phyloP scores from a whole-genome alignment of 768 basidiomycete genomes.

The Russula sp. region DNA sequence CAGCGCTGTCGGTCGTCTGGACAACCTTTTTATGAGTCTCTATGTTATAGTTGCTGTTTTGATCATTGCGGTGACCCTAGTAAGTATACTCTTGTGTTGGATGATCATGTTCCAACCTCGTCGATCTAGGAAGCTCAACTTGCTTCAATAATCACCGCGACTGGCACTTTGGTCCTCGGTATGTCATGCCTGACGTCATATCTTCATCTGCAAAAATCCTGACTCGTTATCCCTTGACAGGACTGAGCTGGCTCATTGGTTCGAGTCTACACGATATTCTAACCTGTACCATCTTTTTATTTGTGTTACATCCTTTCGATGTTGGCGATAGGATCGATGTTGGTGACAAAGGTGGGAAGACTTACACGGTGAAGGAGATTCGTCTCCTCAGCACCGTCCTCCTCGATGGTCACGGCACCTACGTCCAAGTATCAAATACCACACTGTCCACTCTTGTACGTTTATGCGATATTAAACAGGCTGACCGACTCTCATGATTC shows the following conservation, averaged over 20 bases:
- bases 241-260: slow-evolving; percentile 84
- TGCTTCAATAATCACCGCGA: slow-evolving; percentile 66
- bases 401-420: slow-evolving; percentile 47
- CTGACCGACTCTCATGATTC: not conserved
- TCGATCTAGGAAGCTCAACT: slow-evolving; percentile 57
- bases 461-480: not conserved
- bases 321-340: slow-evolving; percentile 67
- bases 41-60: slow-evolving; percentile 64
- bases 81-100: slow-evolving; percentile 30
- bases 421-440: slow-evolving; percentile 68
- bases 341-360: slow-evolving; percentile 27
- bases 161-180: slow-evolving; percentile 55
- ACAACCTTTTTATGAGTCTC: slow-evolving; percentile 79
- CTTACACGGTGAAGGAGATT: slow-evolving; percentile 84
- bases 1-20: slow-evolving; percentile 78
- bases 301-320: slow-evolving; percentile 80
- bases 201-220: not conserved
- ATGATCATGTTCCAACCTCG: not conserved
- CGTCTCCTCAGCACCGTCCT: slow-evolving; percentile 73
- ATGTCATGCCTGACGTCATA: slow-evolving; percentile 4
- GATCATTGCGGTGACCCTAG: slow-evolving; percentile 79
- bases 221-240: slow-evolving; percentile 27
- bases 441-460: slow-evolving; percentile 49
- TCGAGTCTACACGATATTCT: slow-evolving; percentile 72
- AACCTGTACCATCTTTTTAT: slow-evolving; percentile 84